Base-by-base conservation (phyloP, 192 early-diverging fungal genomes). In the Spizellomyces punctatus region DNA sequence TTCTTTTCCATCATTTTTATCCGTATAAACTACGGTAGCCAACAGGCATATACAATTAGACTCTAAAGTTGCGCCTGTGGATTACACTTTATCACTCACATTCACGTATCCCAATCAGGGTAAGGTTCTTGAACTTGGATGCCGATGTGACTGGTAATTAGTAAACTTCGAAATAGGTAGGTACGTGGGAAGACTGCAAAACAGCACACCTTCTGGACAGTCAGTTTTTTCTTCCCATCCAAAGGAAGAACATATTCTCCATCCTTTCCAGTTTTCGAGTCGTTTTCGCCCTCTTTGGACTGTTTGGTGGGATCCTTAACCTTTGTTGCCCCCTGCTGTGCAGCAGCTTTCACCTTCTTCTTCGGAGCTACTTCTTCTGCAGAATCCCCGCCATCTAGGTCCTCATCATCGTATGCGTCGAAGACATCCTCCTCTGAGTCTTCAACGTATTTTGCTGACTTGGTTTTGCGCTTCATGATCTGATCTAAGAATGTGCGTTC, bases 251-350 rank as follows among this genome's bases (percentile, higher is more conserved):
- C 4, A 4, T 54, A 54, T 19, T 54, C 17, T 54, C 50, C 50
- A 54, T 54, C 50, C 4, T 54, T 54, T 54, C 50, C 14, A 19
- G 50, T 12, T 54, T 54, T 54, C 14, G 14, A 12, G 59, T 61
- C 59, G 59, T n/a, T 27, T n/a, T 36, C 12, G 59, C 36, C 59
- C 22, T 61, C 59, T 61, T 61, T 12, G 59, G 59, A 36, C 27
- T 36, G 27, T 36, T 36, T 36, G 27, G 27, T 36, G 27, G 27
- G 27, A 2, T 36, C 27, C 27, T 36, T 36, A 3, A 36, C 27
- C 27, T 36, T 36, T 36, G 27, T 36, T 36, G 27, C 1, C 1
- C 27, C 27, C 3, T 36, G 27, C 27, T 36, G 0, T 36, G 27
- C 27, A 36, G 27, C 27, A 36, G 27, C 27, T 3, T 36, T 36